Base-by-base conservation (phyloP, 768 basidiomycete genomes). In the Naganishia friedmannii region DNA sequence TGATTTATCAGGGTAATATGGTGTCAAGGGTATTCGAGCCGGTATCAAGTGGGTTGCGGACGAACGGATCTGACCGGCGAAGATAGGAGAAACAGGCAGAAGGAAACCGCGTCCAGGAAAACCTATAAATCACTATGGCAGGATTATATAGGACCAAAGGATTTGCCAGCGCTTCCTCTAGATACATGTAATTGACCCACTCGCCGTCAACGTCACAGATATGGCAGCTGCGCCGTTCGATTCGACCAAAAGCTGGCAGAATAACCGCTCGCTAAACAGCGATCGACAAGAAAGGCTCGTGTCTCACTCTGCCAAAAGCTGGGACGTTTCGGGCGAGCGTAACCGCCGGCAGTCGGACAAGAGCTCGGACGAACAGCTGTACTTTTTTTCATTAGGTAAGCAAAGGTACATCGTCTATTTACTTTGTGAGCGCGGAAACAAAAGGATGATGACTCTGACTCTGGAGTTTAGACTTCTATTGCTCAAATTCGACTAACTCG, bases 251-350 rank as follows among this genome's bases (percentile, higher is more conserved):
- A 31, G 26, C 15, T 19, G 54, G 19, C 23, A 55, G 42, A 63
- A 63, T 63, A 63, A 63, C 60, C 60, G 60, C 60, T n/a, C 60
- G 60, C 60, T 63, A 28, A 26, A 21, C 39, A 29, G 60, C 60
- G 60, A 63, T 63, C 60, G 60, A 63, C 46, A 63, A 63, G 60
- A 63, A 63, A 63, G 42, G 39, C 60, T 63, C 21, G 39, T 63
- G 60, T 63, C 60, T 63, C 60, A 63, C 23, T n/a, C 12, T 1
- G 23, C 17, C 21, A 1, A 51, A 4, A 51, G 15, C n/a, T 15
- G 8, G 13, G n/a, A 51, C 48, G 6, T 51, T 51, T 51, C 54
- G 54, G 54, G 29, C 29, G 19, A 42, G 54, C 57, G 57, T 15
- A 58, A 12, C 31, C 32, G 31, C 57, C 31, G 57, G 34, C 32